Evolutionary conservation across 768 basidiomycete species (phyloP), one percentile per base, ranked within the genome.

Genomic region (Auricularia sp.): DNA sequence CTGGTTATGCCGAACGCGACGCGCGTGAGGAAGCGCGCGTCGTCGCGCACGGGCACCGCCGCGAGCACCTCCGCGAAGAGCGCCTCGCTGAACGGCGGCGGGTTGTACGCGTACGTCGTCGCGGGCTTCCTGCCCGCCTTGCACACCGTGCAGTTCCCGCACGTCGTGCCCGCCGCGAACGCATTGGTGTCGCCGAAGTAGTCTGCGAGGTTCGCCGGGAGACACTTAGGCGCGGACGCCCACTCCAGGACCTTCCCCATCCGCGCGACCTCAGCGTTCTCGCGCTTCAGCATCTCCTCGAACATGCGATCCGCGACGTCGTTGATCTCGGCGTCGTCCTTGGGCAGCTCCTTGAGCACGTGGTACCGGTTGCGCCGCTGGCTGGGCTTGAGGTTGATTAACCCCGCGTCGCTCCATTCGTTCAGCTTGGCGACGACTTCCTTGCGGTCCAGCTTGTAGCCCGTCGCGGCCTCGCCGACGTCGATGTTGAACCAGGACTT

Each of bases 1-100:
- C 78, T 80, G 1, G 77, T 76, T 58, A 83, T 76, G 7, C 81
- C 81, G 64, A 82, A 83, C 3, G 81, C 81, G 74, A 80, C 74
- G 7, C 80, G 77, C 1, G 81, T 80, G n/a, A 83, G 72, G 36
- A 81, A 72, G 5, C 79, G 79, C 33, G 80, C 77, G 64, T 81
- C 81, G 64, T 81, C 80, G 36, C 80, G 78, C 54, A 77, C 78
- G 42, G 73, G 76, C 67, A 81, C n/a, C 11, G 75, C 76, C 14
- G 67, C 67, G 29, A 81, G 73, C 60, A 83, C 78, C 12, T 70
- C 73, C 34, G 69, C 63, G 65, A 81, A 69, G 60, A 74, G 72
- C 14, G 14, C 66, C 3, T 71, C 68, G 61, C 65, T 61, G 71
- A 69, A 77, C 67, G 34, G 76, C 66, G 33, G 66, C 61, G 18